Evolutionary conservation across 108 stramenopile species (phyloP).

Genomic region (Aurantiochytrium sp.): DNA sequence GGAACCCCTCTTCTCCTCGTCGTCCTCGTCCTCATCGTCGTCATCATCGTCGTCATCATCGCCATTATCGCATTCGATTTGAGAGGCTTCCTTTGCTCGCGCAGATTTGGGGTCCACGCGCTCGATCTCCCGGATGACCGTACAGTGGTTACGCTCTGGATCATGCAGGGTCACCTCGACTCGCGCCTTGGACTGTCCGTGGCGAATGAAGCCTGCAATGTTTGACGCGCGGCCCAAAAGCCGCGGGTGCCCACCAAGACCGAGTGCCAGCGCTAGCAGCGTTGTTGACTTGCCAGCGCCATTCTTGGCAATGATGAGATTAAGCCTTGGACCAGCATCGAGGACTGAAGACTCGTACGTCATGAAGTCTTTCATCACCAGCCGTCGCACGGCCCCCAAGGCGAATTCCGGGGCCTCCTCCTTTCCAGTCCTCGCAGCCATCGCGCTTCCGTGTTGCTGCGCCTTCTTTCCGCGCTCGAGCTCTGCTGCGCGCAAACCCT

Average conservation of each 20-base stretch:
- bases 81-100: too few species aligned
- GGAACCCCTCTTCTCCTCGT: background rate
- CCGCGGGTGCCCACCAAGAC: slow-evolving; percentile 71
- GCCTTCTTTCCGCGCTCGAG: too few species aligned
- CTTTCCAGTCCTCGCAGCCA: too few species aligned
- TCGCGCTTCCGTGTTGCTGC: too few species aligned
- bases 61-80: too few species aligned
- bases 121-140: too few species aligned
- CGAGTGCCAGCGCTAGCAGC: slow-evolving; percentile 84
- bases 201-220: slow-evolving; percentile 70
- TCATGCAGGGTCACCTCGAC: slow-evolving; percentile 62
- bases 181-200: slow-evolving; percentile 56
- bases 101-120: too few species aligned
- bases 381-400: too few species aligned
- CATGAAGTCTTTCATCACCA: slow-evolving; percentile 31
- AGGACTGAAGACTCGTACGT: slow-evolving; percentile 34
- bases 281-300: slow-evolving; percentile 90
- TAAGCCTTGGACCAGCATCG: slow-evolving; percentile 58
- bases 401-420: too few species aligned
- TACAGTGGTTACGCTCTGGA: background rate
- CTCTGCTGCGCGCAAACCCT: too few species aligned
- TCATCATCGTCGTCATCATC: too few species aligned
- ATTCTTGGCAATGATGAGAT: slow-evolving; percentile 85
- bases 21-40: too few species aligned
- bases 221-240: slow-evolving; percentile 80